Evolutionary conservation across 176 grass and related monocot genomes (phyloP).

Genomic region (Oryza longistaminata): DNA sequence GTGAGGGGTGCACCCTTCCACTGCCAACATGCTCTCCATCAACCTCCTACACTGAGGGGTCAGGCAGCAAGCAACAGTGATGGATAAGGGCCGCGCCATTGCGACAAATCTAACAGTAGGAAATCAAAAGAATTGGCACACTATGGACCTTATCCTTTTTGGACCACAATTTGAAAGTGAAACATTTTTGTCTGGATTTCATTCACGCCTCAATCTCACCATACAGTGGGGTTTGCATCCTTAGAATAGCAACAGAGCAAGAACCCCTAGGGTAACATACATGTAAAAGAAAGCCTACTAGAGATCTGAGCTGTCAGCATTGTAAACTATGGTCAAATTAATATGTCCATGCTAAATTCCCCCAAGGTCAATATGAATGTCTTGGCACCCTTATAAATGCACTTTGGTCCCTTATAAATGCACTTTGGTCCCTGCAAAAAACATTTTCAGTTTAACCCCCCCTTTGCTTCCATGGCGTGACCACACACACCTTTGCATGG

Average conservation of each 20-base stretch:
- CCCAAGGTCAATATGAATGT: conserved; percentile 48
- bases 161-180: conserved; percentile 27
- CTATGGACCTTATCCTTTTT: conserved; percentile 16
- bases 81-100: no score
- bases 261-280: neutral
- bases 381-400: conserved; percentile 35
- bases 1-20: no score
- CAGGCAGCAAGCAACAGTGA: no score
- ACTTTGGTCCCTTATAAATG: no score
- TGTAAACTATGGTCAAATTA: conserved; percentile 29
- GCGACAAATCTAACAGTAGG: neutral
- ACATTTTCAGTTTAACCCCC: neutral
- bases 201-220: neutral
- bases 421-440: conserved; percentile 37
- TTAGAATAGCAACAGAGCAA: neutral
- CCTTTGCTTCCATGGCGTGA: no score
- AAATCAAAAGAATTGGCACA: neutral
- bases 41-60: no score
- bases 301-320: conserved; percentile 30
- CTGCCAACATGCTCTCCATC: no score
- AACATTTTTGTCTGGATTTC: conserved; percentile 23
- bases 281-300: neutral
- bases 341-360: neutral
- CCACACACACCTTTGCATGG: conserved; percentile 33
- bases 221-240: neutral